These are phyloP conservation scores for Claviceps africana DNA, from an alignment of 2,329 filamentous ascomycete species.

Conservation along the genomic window DNA sequence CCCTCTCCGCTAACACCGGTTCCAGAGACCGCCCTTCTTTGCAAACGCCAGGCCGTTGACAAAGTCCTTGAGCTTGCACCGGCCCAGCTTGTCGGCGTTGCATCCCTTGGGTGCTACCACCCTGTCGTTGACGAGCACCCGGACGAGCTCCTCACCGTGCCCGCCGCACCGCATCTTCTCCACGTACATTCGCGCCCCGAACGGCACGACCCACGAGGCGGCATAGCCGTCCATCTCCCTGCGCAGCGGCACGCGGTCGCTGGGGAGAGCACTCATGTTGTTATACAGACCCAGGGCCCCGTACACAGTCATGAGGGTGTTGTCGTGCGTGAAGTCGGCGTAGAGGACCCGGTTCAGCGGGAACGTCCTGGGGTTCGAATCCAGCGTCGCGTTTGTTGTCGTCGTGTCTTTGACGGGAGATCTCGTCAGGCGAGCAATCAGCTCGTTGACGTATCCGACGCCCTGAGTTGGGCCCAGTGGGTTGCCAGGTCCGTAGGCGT, in stretches of 20 bases:
- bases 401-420: conserved; percentile 58
- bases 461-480: conserved; percentile 72
- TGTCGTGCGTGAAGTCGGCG: conserved; percentile 87
- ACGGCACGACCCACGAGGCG: conserved; percentile 68
- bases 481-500: conserved; percentile 65
- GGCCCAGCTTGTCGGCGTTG: conserved; percentile 52
- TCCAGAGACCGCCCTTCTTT: conserved; percentile 58
- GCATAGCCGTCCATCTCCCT: conserved; percentile 52
- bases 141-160: conserved; percentile 51
- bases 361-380: conserved; percentile 53
- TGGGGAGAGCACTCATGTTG: conserved; percentile 38
- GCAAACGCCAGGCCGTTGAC: conserved; percentile 66
- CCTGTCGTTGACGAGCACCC: conserved; percentile 71
- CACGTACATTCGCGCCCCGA: conserved; percentile 67
- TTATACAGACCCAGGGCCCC: conserved; percentile 70
- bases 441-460: conserved; percentile 76
- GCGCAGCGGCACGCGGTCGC: conserved; percentile 34
- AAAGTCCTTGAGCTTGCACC: conserved; percentile 57
- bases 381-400: conserved; percentile 64
- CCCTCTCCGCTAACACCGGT: conserved; percentile 32
- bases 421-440: conserved; percentile 64
- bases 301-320: conserved; percentile 66
- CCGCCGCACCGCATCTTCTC: conserved; percentile 66
- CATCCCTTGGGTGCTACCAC: conserved; percentile 62
- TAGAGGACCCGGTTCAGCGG: conserved; percentile 58